phyloP scores from a whole-genome alignment of 306 rosid species.

The Cicer arietinum region DNA sequence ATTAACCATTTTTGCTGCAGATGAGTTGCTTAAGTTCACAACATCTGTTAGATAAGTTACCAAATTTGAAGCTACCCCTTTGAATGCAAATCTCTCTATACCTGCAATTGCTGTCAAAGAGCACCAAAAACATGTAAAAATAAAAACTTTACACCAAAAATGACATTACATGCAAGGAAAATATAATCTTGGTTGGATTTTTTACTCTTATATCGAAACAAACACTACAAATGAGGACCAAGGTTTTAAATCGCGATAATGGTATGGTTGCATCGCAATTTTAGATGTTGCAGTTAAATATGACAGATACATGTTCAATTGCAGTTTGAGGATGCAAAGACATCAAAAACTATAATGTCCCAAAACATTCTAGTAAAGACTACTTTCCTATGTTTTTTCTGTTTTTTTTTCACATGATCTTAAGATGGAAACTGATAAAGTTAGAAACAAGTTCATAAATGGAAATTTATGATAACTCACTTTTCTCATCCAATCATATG shows the following conservation, averaged over 20 bases:
- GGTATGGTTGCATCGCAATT: neutral
- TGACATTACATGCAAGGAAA: neutral
- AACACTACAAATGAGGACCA: slow-evolving; percentile 9
- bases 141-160: neutral
- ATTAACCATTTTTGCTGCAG: slow-evolving; percentile 89
- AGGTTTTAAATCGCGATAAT: neutral
- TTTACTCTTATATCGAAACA: neutral
- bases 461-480: neutral
- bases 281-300: neutral
- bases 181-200: slow-evolving; percentile 24
- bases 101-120: slow-evolving; percentile 72
- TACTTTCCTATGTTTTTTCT: neutral
- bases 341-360: neutral
- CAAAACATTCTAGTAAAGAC: neutral
- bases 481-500: slow-evolving; percentile 1
- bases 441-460: neutral
- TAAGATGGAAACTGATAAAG: no score
- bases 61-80: slow-evolving; percentile 88
- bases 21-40: slow-evolving; percentile 77
- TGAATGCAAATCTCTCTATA: slow-evolving; percentile 91
- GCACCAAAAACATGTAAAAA: slow-evolving; percentile 27
- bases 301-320: neutral
- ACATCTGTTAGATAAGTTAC: slow-evolving; percentile 87
- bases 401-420: neutral
- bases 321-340: neutral